A percentile compares a stretch with the other conserved stretches of the same genome.
These are phyloP conservation scores for Helminthosporium solani DNA, from an alignment of 2,329 filamentous ascomycete species.

Conservation along the genomic window DNA sequence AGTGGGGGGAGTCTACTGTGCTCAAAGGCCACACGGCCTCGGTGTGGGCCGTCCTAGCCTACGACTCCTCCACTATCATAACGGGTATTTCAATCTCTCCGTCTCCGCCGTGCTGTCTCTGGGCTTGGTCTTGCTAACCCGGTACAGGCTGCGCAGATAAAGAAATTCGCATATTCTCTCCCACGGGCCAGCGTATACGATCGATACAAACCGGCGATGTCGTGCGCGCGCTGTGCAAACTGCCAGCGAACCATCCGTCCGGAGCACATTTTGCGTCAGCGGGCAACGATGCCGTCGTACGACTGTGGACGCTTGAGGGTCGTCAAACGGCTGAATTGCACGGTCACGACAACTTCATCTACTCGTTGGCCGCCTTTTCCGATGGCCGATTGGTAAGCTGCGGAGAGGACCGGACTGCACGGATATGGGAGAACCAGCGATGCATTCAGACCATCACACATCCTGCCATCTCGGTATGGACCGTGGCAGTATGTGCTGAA, in stretches of 20 bases:
- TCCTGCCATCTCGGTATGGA: slow-evolving; percentile 95
- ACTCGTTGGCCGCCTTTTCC: slow-evolving; percentile 74
- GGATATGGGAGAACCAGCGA: slow-evolving; percentile 78
- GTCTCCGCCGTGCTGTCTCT: not conserved
- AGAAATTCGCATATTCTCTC: slow-evolving; percentile 78
- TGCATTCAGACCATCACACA: slow-evolving; percentile 96
- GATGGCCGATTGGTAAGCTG: slow-evolving; percentile 87
- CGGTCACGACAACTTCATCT: slow-evolving; percentile 94
- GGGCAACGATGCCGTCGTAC: slow-evolving; percentile 86
- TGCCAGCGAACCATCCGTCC: slow-evolving; percentile 73
- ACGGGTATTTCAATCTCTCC: slow-evolving; percentile 54
- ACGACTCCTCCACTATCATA: slow-evolving; percentile 76
- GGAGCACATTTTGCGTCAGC: slow-evolving; percentile 93
- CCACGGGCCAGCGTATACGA: slow-evolving; percentile 62
- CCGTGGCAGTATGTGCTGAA: slow-evolving; percentile 76
- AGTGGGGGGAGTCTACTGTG: slow-evolving; percentile 74
- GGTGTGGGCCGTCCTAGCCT: slow-evolving; percentile 89
- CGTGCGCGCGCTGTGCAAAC: slow-evolving; percentile 80
- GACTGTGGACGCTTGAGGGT: slow-evolving; percentile 82
- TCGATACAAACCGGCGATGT: slow-evolving; percentile 72
- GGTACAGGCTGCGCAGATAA: slow-evolving; percentile 80
- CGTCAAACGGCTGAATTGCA: slow-evolving; percentile 73
- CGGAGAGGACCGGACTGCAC: slow-evolving; percentile 90
- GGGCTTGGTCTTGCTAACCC: slow-evolving; percentile 4
- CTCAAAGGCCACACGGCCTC: slow-evolving; percentile 76